Conservation (phyloP, 441 rosid species). For the Breynia disticha region DNA sequence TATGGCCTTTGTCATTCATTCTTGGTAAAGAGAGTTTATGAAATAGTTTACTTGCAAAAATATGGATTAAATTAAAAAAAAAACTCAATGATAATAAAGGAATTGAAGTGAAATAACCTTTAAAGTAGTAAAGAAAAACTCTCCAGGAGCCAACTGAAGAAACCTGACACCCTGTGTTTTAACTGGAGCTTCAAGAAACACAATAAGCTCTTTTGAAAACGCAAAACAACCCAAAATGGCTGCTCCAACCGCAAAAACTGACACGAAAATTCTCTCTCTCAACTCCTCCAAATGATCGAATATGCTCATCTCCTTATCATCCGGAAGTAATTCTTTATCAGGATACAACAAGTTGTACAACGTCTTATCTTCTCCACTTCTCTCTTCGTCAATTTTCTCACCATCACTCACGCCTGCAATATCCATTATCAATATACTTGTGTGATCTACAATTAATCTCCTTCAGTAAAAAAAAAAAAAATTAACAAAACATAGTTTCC, state of each 20-base stretch:
- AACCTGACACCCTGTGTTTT: slow-evolving; percentile 82
- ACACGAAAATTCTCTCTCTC: slow-evolving; percentile 72
- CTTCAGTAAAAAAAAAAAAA: not conserved
- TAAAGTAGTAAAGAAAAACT: slow-evolving; percentile 93
- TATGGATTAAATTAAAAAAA: no score
- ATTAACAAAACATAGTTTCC: no score
- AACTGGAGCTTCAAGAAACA: slow-evolving; percentile 95
- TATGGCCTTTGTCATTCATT: slow-evolving; percentile 1
- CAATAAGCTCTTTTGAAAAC: slow-evolving; percentile 73
- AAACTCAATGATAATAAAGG: not conserved
- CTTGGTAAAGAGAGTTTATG: no score
- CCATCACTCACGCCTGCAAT: slow-evolving; percentile 28
- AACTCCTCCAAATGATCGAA: slow-evolving; percentile 96
- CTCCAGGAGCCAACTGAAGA: slow-evolving; percentile 93
- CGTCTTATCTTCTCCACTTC: slow-evolving; percentile 22
- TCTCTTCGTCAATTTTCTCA: slow-evolving; percentile 29
- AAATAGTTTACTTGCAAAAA: no score
- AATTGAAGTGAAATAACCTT: slow-evolving; percentile 37
- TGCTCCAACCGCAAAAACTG: slow-evolving; percentile 88
- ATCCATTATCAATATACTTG: slow-evolving; percentile 5
- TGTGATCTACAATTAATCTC: not conserved
- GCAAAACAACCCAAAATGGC: slow-evolving; percentile 88
- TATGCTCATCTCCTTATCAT: slow-evolving; percentile 90
- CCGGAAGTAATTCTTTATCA: slow-evolving; percentile 79
- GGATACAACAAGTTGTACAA: slow-evolving; percentile 80